Conservation (phyloP, 192 early-diverging fungal species). For the Geosiphon pyriformis region DNA sequence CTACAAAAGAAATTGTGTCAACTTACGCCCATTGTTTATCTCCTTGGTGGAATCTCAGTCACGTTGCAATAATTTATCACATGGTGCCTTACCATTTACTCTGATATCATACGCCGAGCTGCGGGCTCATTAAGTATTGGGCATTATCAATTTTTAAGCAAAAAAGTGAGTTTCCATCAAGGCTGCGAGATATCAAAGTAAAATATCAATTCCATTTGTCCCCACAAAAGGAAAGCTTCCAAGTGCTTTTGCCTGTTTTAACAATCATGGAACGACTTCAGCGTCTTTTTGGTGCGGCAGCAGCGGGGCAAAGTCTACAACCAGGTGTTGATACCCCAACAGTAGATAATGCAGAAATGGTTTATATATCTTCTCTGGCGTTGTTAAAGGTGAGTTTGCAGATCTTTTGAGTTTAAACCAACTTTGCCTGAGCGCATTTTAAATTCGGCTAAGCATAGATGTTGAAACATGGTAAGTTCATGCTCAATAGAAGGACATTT, state of each 20-base stretch:
- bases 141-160: no score
- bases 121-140: no score
- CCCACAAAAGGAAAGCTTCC: no score
- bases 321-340: constrained; percentile 81
- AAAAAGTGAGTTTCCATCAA: no score
- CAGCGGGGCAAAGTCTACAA: constrained; percentile 48
- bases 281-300: constrained; percentile 49
- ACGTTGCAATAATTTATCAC: neutral
- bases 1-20: no score
- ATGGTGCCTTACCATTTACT: no score
- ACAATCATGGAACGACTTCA: constrained; percentile 65
- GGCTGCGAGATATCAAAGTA: no score
- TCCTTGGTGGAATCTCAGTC: neutral
- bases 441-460: no score
- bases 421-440: neutral
- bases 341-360: constrained; percentile 98
- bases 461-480: constrained; percentile 84
- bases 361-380: constrained; percentile 98
- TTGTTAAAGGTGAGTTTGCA: constrained; percentile 78
- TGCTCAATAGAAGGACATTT: no score
- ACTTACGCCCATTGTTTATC: neutral
- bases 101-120: no score
- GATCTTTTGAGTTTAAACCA: neutral
- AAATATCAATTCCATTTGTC: no score
- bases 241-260: no score